A percentile compares a stretch with the other conserved stretches of the same genome.
These are phyloP conservation scores for Mytilinidion resinicola DNA, from an alignment of 495 filamentous ascomycete species.

Conservation along the genomic window DNA sequence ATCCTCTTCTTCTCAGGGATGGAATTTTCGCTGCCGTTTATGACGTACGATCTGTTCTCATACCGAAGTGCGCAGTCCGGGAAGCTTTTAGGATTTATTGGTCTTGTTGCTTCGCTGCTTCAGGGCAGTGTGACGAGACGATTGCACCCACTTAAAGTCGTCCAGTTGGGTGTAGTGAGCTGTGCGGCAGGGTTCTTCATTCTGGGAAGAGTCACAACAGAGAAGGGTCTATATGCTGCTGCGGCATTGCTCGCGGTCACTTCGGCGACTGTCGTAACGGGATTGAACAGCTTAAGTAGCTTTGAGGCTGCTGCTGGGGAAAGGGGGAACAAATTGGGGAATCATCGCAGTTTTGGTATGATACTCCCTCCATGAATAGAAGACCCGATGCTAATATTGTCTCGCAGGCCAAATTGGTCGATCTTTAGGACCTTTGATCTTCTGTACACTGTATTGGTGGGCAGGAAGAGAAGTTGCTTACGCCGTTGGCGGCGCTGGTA, in stretches of 20 bases:
- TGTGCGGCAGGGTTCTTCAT: slow-evolving; percentile 75
- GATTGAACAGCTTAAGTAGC: slow-evolving; percentile 83
- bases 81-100: slow-evolving; percentile 85
- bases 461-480: slow-evolving; percentile 84
- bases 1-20: slow-evolving; percentile 95
- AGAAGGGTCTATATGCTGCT: slow-evolving; percentile 67
- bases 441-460: slow-evolving; percentile 99
- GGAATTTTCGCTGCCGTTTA: slow-evolving; percentile 93
- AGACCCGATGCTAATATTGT: neutral
- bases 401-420: slow-evolving; percentile 71
- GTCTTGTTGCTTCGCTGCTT: slow-evolving; percentile 81
- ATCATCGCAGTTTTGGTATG: slow-evolving; percentile 69
- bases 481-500: slow-evolving; percentile 67
- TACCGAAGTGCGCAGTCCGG: slow-evolving; percentile 75
- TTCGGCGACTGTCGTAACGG: slow-evolving; percentile 87
- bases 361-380: neutral
- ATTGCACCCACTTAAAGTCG: slow-evolving; percentile 67
- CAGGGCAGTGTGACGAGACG: slow-evolving; percentile 82
- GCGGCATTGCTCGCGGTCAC: slow-evolving; percentile 81
- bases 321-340: slow-evolving; percentile 77
- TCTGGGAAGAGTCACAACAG: slow-evolving; percentile 59
- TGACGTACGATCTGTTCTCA: slow-evolving; percentile 88
- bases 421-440: slow-evolving; percentile 77
- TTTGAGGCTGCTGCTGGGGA: slow-evolving; percentile 77
- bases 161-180: slow-evolving; percentile 70